These are phyloP conservation scores for Fremontodendron californicum DNA, from an alignment of 345 rosid species.

Conservation along the genomic window DNA sequence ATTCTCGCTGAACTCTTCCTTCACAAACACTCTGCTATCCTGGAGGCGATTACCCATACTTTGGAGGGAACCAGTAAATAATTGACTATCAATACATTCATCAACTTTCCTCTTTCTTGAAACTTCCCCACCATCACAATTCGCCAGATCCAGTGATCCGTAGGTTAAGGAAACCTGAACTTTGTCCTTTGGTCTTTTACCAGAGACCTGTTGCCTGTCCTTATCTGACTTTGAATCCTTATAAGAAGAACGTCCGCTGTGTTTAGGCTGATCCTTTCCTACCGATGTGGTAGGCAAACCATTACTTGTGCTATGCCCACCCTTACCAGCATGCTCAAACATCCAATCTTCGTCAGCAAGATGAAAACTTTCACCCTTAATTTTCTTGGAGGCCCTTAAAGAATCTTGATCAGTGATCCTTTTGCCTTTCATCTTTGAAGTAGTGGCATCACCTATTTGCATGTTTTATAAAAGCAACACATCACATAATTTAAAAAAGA, in stretches of 20 bases:
- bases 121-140: conserved; percentile 36
- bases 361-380: conserved; percentile 43
- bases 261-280: conserved; percentile 44
- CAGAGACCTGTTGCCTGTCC: conserved; percentile 35
- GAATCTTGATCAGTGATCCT: conserved; percentile 47
- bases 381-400: conserved; percentile 56
- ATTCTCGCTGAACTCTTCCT: conserved; percentile 50
- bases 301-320: conserved; percentile 44
- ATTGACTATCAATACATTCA: conserved; percentile 38
- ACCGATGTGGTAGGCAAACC: conserved; percentile 40
- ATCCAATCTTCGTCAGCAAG: conserved; percentile 44
- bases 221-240: conserved; percentile 38
- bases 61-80: conserved; percentile 22
- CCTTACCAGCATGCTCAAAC: conserved; percentile 44
- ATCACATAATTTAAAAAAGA: conserved; percentile 14
- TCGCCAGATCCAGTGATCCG: conserved; percentile 41
- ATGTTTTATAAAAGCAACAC: conserved; percentile 20
- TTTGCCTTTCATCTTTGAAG: conserved; percentile 55
- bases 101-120: conserved; percentile 55
- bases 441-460: conserved; percentile 49
- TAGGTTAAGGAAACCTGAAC: conserved; percentile 32
- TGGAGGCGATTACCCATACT: conserved; percentile 28
- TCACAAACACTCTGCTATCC: conserved; percentile 26
- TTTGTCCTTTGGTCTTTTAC: conserved; percentile 42
- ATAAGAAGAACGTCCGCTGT: conserved; percentile 28